A percentile compares a stretch with the other conserved stretches of the same genome.
phyloP scores from a whole-genome alignment of 2,329 filamentous ascomycete genomes.

The Samsoniella hepiali region DNA sequence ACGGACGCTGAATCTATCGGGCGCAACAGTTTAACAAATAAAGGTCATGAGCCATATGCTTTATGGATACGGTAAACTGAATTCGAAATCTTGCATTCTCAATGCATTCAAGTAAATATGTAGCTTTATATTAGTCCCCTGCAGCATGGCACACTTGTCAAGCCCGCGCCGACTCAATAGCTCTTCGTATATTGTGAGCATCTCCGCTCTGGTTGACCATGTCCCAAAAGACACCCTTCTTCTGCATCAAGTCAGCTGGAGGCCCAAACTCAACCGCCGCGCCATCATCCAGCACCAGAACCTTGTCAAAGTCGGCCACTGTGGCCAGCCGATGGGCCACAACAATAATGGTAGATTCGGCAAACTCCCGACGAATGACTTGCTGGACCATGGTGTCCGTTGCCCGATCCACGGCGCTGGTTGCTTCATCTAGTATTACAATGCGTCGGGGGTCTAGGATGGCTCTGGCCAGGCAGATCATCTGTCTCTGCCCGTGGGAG shows the following conservation, averaged over 20 bases:
- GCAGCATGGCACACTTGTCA: background rate
- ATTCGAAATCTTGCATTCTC: too few species aligned
- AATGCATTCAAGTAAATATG: too few species aligned
- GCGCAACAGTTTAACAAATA: constrained; percentile 1
- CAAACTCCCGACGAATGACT: constrained; percentile 16
- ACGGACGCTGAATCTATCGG: constrained; percentile 34
- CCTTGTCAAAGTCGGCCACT: constrained; percentile 17
- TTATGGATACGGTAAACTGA: too few species aligned
- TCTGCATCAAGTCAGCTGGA: constrained; percentile 3
- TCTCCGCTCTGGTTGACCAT: constrained; percentile 16
- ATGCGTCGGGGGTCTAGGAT: constrained; percentile 13
- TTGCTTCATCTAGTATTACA: constrained; percentile 20
- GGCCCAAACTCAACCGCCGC: constrained; percentile 7
- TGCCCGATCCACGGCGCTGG: constrained; percentile 16
- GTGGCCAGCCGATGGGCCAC: constrained; percentile 19
- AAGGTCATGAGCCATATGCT: too few species aligned
- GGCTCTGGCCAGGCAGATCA: constrained; percentile 19
- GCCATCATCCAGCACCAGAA: constrained; percentile 18
- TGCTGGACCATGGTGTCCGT: constrained; percentile 18
- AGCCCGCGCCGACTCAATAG: background rate
- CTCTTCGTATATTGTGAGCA: background rate
- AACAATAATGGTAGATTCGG: constrained; percentile 13
- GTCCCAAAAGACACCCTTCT: constrained; percentile 14
- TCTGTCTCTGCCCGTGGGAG: constrained; percentile 19
- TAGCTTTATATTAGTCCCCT: too few species aligned